These are phyloP conservation scores for Neotropicomus parvogracilis DNA, from an alignment of 1,284 basidiomycete genomes.

Conservation along the genomic window DNA sequence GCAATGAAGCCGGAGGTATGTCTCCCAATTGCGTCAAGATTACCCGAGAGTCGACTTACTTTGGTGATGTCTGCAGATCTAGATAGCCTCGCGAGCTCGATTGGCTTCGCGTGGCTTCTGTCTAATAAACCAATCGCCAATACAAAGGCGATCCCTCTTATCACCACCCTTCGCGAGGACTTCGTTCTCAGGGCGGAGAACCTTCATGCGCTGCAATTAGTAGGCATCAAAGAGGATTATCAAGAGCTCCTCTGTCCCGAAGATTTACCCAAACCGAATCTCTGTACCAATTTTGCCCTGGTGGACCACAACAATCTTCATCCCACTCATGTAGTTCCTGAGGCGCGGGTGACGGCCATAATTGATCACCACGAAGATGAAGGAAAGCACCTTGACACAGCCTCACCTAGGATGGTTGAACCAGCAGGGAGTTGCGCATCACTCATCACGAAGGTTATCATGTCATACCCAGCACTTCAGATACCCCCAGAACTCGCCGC, in stretches of 20 bases:
- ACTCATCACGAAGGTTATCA: slow-evolving; percentile 60
- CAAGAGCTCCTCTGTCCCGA: slow-evolving; percentile 56
- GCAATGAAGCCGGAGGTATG: slow-evolving; percentile 90
- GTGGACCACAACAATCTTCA: slow-evolving; percentile 87
- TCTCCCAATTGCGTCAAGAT: neutral
- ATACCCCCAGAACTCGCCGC: slow-evolving; percentile 64
- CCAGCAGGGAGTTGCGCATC: slow-evolving; percentile 80
- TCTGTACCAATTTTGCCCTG: slow-evolving; percentile 68
- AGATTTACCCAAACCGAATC: slow-evolving; percentile 43
- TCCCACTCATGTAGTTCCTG: slow-evolving; percentile 46
- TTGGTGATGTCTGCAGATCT: slow-evolving; percentile 56
- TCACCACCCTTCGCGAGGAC: slow-evolving; percentile 69
- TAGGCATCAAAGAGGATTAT: slow-evolving; percentile 46
- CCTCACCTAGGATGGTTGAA: slow-evolving; percentile 63
- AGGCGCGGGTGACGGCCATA: slow-evolving; percentile 63
- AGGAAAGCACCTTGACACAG: slow-evolving; percentile 56
- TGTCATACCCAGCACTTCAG: slow-evolving; percentile 31
- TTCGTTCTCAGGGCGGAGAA: slow-evolving; percentile 87
- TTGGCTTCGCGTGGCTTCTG: slow-evolving; percentile 76
- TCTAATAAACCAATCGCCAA: slow-evolving; percentile 32
- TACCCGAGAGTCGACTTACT: neutral
- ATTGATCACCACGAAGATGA: slow-evolving; percentile 97
- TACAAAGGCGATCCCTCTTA: slow-evolving; percentile 61
- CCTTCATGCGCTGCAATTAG: slow-evolving; percentile 62
- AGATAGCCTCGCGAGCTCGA: slow-evolving; percentile 80